Base-by-base conservation (phyloP, 805 yeast species). In the Candida peoriensis region DNA sequence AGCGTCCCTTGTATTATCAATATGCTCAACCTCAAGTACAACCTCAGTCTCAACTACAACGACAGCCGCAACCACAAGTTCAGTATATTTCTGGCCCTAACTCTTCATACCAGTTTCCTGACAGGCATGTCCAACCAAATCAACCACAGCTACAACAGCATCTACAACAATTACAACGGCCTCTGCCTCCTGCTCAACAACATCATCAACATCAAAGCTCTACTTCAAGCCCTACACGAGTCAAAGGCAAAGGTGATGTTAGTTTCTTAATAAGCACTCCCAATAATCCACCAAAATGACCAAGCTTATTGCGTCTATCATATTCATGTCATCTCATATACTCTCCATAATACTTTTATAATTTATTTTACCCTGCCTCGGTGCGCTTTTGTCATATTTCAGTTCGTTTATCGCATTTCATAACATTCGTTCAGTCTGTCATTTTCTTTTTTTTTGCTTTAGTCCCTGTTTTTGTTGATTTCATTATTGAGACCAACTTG, bases 181-280 rank as follows among this genome's bases (percentile, higher is more conserved):
- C 9, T 14, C 14, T 22, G 5, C 39, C 19, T 28, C 31, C 22
- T 20, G 18, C 29, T n/a, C 24, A 9, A 20, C 22, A 21, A 22
- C 30, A 31, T 20, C 12, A 12, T 35, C 21, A 24, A 32, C 21
- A 14, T 39, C 31, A 32, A 33, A 21, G 20, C 43, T 22, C 14
- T 39, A 32, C 40, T 18, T 32, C 42, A 11, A 15, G 10, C 3
- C 17, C 33, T 3, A 10, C 20, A 7, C 33, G 28, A 17, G 11
- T 39, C 8, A 40, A 31, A 20, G 39, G 39, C 23, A 51, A 47
- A 38, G 29, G 42, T 13, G 54, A 52, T 33, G 57, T 52, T 8
- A 50, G 41, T 30, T 52, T 52, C 32, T 32, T 52, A 27, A 52
- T 52, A 9, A 36, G 48, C 1, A 52, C 57, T 6, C 57, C 55